Conservation (phyloP, 192 early-diverging fungal genomes). For the Coemansia sp. region DNA sequence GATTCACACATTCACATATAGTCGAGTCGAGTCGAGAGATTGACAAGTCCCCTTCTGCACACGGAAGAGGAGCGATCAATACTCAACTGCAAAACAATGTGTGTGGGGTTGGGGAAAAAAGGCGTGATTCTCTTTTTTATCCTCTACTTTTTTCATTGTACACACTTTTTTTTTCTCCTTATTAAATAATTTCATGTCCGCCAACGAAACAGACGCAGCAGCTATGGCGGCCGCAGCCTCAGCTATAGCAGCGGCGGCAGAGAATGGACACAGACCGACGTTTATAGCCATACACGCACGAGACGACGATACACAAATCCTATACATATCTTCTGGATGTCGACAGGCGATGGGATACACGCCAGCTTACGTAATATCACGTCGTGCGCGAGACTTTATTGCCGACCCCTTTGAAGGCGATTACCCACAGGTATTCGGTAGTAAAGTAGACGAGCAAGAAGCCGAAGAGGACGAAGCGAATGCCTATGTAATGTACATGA, state of each 20-base stretch:
- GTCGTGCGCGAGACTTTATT: conserved; percentile 39
- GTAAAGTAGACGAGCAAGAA: conserved; percentile 36
- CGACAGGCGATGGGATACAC: conserved; percentile 41
- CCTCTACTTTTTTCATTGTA: background rate
- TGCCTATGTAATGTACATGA: conserved; percentile 49
- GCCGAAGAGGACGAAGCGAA: conserved; percentile 43
- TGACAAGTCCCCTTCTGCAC: background rate
- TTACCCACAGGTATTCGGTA: conserved; percentile 34
- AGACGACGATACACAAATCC: conserved; percentile 33
- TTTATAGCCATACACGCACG: conserved; percentile 49
- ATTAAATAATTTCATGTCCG: background rate
- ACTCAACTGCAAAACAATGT: background rate
- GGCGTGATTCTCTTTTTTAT: background rate
- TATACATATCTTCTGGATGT: conserved; percentile 52
- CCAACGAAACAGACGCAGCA: background rate
- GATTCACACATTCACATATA: too few relatives aligned
- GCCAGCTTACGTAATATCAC: conserved; percentile 30
- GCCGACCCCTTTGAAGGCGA: conserved; percentile 32
- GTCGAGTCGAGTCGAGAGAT: too few relatives aligned
- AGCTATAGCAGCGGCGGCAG: background rate
- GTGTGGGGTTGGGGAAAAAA: background rate
- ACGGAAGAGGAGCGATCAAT: background rate
- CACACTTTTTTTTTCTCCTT: background rate
- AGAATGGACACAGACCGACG: conserved; percentile 23
- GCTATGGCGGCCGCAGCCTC: background rate